A percentile compares a stretch with the other conserved stretches of the same genome.
Conservation (phyloP, 1,284 basidiomycete genomes). For the Melampsora larici-populina region DNA sequence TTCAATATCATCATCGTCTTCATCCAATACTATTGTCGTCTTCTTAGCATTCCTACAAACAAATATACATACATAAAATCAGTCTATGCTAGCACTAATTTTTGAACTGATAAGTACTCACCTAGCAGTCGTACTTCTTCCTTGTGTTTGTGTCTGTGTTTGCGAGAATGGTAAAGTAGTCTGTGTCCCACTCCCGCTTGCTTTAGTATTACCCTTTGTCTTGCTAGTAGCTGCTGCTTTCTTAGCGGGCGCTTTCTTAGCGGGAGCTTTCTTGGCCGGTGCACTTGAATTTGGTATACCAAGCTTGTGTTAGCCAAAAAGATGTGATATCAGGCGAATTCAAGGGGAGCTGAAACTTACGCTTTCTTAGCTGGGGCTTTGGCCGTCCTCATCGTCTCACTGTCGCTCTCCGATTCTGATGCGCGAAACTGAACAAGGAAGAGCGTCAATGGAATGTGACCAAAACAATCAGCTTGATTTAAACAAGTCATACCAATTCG, state of each 20-base stretch:
- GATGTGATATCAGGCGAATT: neutral
- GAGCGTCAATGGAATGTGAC: slow-evolving; percentile 3
- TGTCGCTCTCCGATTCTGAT: neutral
- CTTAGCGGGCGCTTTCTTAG: slow-evolving; percentile 15
- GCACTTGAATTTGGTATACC: neutral
- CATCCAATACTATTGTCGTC: neutral
- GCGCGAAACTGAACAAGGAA: slow-evolving; percentile 1
- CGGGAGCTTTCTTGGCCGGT: slow-evolving; percentile 19
- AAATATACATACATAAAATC: neutral
- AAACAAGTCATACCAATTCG: neutral
- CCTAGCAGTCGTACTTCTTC: slow-evolving; percentile 22
- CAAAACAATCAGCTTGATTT: neutral
- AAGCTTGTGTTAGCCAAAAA: neutral
- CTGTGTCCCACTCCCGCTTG: slow-evolving; percentile 12
- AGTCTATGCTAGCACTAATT: neutral
- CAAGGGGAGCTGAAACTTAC: neutral
- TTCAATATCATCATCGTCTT: neutral
- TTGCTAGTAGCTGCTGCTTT: slow-evolving; percentile 30
- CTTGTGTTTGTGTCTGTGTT: neutral
- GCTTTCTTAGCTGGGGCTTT: slow-evolving; percentile 48
- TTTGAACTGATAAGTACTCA: slow-evolving; percentile 1
- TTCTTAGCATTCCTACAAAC: slow-evolving; percentile 6
- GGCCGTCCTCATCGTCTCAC: slow-evolving; percentile 54
- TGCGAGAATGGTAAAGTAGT: slow-evolving; percentile 27
- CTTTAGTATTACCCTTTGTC: neutral